These are phyloP conservation scores for Myrica gale DNA, from an alignment of 306 rosid species.

Conservation along the genomic window DNA sequence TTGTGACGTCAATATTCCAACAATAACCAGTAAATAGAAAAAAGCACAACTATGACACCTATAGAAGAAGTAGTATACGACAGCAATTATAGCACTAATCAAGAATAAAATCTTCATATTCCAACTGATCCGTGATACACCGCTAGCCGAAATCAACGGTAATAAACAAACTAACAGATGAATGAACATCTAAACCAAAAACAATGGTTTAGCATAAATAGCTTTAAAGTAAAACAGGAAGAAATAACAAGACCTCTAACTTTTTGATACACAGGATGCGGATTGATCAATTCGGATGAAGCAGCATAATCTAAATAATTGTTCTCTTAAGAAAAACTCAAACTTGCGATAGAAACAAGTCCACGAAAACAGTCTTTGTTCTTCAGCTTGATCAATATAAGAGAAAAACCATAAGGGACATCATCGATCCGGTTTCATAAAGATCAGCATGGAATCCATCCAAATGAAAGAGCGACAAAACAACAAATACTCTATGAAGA, in stretches of 20 bases:
- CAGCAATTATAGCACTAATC: not conserved
- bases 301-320: not conserved
- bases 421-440: not conserved
- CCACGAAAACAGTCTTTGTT: not conserved
- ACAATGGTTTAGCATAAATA: not conserved
- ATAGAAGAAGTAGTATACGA: not conserved
- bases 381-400: not conserved
- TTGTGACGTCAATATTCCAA: not conserved
- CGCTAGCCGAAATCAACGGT: not conserved
- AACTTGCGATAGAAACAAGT: not conserved
- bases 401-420: not conserved
- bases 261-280: too few relatives aligned
- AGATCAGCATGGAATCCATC: not conserved
- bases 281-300: too few relatives aligned
- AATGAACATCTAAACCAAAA: not conserved
- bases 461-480: not conserved
- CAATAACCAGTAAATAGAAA: not conserved
- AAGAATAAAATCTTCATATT: not conserved
- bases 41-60: not conserved
- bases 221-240: too few relatives aligned
- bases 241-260: too few relatives aligned
- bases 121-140: not conserved
- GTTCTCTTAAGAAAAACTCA: not conserved
- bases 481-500: not conserved
- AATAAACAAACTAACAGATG: not conserved